Evolutionary conservation across 164 flowering plant species (phyloP).

Genomic region (Vitis rotundifolia): DNA sequence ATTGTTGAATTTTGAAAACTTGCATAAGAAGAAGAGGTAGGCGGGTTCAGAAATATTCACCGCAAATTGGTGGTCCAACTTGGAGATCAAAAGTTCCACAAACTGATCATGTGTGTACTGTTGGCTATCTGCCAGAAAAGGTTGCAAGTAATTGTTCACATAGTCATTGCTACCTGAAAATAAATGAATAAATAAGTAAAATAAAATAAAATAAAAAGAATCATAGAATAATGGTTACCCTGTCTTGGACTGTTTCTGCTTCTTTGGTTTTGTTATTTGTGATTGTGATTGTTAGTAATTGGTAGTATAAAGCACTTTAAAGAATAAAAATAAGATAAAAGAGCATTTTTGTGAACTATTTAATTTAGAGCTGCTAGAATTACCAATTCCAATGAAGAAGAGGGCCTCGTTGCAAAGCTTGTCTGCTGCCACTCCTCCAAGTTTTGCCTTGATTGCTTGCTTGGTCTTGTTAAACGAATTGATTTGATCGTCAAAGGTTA

Average conservation of each 20-base stretch:
- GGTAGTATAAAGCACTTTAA: too few species aligned
- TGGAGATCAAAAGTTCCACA: constrained; percentile 46
- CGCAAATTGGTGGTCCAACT: constrained; percentile 49
- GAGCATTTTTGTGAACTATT: too few species aligned
- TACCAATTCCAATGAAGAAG: constrained; percentile 79
- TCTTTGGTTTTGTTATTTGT: too few species aligned
- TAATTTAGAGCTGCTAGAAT: background rate
- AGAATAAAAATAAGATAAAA: too few species aligned
- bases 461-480: constrained; percentile 49
- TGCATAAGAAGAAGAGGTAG: too few species aligned
- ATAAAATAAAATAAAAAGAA: background rate
- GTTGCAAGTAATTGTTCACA: constrained; percentile 85
- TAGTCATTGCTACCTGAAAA: constrained; percentile 86
- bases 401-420: constrained; percentile 54
- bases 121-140: constrained; percentile 68
- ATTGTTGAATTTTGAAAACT: too few species aligned
- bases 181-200: background rate
- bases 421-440: constrained; percentile 58
- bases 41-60: constrained; percentile 23
- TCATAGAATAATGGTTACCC: background rate
- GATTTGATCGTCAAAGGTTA: constrained; percentile 79
- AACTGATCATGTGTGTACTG: constrained; percentile 75
- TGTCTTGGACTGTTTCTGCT: too few species aligned
- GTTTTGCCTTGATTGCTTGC: constrained; percentile 43
- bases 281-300: too few species aligned